Evolutionary conservation across 2,329 filamentous ascomycete species (phyloP), one percentile per base, ranked within the genome.

Genomic region (Fonsecaea nubica): DNA sequence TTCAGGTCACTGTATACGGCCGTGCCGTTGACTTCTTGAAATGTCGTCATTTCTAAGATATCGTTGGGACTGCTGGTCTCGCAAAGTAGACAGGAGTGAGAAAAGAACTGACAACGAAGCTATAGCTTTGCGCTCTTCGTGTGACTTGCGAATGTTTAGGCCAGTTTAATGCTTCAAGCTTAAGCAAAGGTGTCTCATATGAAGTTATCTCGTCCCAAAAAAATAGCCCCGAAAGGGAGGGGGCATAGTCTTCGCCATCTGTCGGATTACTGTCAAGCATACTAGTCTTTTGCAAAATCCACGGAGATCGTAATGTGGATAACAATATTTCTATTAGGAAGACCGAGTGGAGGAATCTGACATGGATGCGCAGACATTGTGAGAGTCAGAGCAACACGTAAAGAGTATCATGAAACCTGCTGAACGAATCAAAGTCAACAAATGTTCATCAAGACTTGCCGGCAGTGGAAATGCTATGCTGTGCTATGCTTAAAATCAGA

Each of bases 1-100:
- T 56, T 62, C 1, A 62, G 32, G 18, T 56, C 50, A 33, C 54
- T 57, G 36, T 57, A 57, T 30, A 53, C 50, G 30, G 30, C 50
- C 2, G 50, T 53, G 50, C 50, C 50, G 50, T 53, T 53, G 50
- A 33, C 30, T 13, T 53, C 50, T 53, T 53, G 21, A 9, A 53
- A 53, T 3, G 50, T 53, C 50, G 50, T 33, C 50, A 53, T 53
- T n/a, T 25, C 18, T 12, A 32, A 30, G 48, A 53, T 53, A 4
- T 15, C 2, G 50, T 30, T 30, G 18, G 13, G 18, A 53, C 30
- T 25, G 50, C 30, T 3, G 50, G 21, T 53, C 9, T 15, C 30
- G 18, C 21, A 21, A 33, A 53, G 50, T 9, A 30, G 50, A 53
- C 15, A 25, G 9, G 21, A 33, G 50, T 25, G 50, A 53, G 10